These are phyloP conservation scores for Rubus parviflorus DNA, from an alignment of 306 rosid species.

Conservation along the genomic window DNA sequence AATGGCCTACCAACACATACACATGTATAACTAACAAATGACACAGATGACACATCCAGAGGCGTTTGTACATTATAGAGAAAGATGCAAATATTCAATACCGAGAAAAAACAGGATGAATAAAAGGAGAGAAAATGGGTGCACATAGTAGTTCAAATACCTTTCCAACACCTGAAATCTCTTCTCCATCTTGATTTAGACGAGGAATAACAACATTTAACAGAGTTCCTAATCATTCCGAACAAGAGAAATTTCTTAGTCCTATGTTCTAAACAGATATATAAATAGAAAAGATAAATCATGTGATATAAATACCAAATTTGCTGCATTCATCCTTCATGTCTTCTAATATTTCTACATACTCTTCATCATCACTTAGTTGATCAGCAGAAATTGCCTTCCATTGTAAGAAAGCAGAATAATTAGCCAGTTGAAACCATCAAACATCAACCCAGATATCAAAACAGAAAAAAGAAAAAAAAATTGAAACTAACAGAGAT, in stretches of 20 bases:
- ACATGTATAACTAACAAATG: neutral
- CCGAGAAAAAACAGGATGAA: neutral
- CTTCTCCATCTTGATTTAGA: conserved; percentile 42
- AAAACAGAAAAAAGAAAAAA: neutral
- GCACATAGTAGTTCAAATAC: conserved; percentile 34
- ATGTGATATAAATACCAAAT: conserved; percentile 52
- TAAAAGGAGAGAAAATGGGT: neutral
- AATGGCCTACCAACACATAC: neutral
- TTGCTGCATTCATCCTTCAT: conserved; percentile 83
- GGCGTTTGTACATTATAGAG: neutral
- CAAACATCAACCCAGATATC: conserved; percentile 1
- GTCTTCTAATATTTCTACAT: conserved; percentile 74
- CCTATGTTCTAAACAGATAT: neutral
- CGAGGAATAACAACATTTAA: conserved; percentile 75
- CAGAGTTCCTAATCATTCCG: conserved; percentile 55
- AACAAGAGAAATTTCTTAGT: conserved; percentile 11
- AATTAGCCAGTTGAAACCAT: conserved; percentile 21
- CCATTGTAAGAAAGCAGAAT: conserved; percentile 16
- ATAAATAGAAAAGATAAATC: neutral
- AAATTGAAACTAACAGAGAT: neutral
- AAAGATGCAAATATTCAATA: neutral
- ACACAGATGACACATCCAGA: neutral
- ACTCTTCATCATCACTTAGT: conserved; percentile 53
- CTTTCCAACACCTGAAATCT: conserved; percentile 67
- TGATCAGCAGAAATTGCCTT: conserved; percentile 66